A percentile compares a stretch with the other conserved stretches of the same genome.
Conservation (phyloP, 2,329 filamentous ascomycete species). For the Chaetomiaceae sp. region DNA sequence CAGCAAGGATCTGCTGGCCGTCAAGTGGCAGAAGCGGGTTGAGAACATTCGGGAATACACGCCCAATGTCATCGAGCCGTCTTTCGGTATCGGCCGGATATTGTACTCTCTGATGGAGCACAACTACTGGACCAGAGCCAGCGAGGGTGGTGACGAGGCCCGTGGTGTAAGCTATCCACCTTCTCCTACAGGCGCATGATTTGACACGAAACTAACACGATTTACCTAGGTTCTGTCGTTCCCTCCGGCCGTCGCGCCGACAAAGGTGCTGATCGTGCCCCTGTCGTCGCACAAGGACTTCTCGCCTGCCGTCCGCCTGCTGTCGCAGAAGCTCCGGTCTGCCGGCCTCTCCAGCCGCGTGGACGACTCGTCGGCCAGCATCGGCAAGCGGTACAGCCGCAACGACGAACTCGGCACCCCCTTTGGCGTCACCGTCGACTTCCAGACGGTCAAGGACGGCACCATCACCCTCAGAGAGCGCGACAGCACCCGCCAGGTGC, state of each 20-base stretch:
- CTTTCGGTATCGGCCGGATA: slow-evolving; percentile 94
- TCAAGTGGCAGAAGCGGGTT: slow-evolving; percentile 76
- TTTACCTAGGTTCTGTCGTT: slow-evolving; percentile 51
- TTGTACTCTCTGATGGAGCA: slow-evolving; percentile 92
- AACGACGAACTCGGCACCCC: slow-evolving; percentile 96
- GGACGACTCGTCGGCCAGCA: slow-evolving; percentile 85
- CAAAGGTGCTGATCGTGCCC: slow-evolving; percentile 89
- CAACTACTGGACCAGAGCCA: slow-evolving; percentile 80
- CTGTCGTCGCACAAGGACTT: slow-evolving; percentile 79
- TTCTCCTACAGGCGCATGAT: slow-evolving; percentile 34
- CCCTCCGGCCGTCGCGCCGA: slow-evolving; percentile 71
- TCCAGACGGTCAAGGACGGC: slow-evolving; percentile 86
- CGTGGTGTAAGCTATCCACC: slow-evolving; percentile 64
- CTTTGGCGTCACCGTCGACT: slow-evolving; percentile 90
- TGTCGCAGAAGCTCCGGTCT: slow-evolving; percentile 72
- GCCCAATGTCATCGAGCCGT: slow-evolving; percentile 94
- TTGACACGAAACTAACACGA: too few species aligned
- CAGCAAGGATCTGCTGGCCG: slow-evolving; percentile 70
- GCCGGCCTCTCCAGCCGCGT: slow-evolving; percentile 77
- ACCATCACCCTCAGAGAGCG: slow-evolving; percentile 85
- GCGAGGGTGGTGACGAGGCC: slow-evolving; percentile 69
- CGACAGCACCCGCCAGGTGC: slow-evolving; percentile 86
- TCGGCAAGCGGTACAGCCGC: slow-evolving; percentile 89
- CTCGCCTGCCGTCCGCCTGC: slow-evolving; percentile 65
- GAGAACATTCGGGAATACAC: slow-evolving; percentile 88